Evolutionary conservation across 2,329 filamentous ascomycete genomes (phyloP), one percentile per base, ranked within the genome.

Genomic region (Elsinoe arachidis): DNA sequence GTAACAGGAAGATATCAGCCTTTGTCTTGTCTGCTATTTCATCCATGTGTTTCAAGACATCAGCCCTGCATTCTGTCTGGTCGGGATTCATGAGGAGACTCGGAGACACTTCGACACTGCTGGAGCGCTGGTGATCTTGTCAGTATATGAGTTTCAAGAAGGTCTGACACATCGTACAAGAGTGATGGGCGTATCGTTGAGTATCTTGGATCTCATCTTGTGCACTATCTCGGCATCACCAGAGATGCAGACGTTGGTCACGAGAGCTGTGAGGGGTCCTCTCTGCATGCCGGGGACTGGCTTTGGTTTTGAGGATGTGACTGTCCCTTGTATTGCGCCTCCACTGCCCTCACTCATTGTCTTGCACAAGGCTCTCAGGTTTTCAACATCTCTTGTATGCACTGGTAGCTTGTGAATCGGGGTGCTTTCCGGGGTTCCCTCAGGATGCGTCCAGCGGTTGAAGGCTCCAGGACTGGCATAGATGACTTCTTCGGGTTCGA

Each of bases 1-100:
- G 91, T 53, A 99, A 82, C 51, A 99, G 78, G 73, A 99, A 99
- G 64, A 99, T 95, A 72, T 99, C 93, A 56, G 95, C 92, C 54
- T 93, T 93, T 61, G 91, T 96, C 68, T 87, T 95, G 63, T 79
- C 82, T 10, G 93, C 88, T 67, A 96, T 86, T 61, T 86, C 85
- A 72, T 97, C 90, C 64, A 99, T 81, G 66, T 92, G 89, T 61
- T 90, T 84, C 54, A 91, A 82, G 26, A 96, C 88, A 49, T 83
- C 81, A 61, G 84, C 80, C 69, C 89, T 84, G 60, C 96, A 79
- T 17, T 66, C 67, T 30, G 65, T 66, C 44, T 85, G 83, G 60
- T 83, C 80, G 23, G 78, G 76, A 59, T 78, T 75, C 70, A 91
- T 87, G 68, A 97, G 89, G 64, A 96, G 81, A 65, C 90, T 86